Percentiles rank a stretch among this genome's conserved stretches.
phyloP scores from a whole-genome alignment of 2,329 filamentous ascomycete species.

The Pleoardoris graminearum region DNA sequence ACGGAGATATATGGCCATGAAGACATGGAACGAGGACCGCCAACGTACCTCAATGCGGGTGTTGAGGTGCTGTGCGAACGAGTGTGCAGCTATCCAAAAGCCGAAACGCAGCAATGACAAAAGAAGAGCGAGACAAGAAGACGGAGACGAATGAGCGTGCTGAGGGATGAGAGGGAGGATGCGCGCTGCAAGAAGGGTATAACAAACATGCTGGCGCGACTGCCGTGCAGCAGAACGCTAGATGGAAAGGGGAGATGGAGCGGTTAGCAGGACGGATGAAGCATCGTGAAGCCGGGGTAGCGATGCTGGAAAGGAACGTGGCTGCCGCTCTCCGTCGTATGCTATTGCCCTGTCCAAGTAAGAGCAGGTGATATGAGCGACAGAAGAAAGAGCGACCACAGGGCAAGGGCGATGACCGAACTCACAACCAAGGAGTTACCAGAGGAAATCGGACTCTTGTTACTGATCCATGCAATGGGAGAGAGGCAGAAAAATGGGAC shows the following conservation, averaged over 20 bases:
- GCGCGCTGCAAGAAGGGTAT: constrained; percentile 24
- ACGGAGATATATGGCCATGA: not conserved
- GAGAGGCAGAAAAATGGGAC: not conserved
- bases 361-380: not conserved
- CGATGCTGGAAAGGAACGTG: not conserved
- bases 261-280: constrained; percentile 10
- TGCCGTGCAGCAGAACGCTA: constrained; percentile 17
- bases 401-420: not conserved
- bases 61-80: constrained; percentile 31
- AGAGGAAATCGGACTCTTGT: no score
- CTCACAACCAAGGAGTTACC: no score
- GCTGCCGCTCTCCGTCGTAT: not conserved
- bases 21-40: not conserved
- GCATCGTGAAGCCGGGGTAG: not conserved
- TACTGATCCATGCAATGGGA: not conserved
- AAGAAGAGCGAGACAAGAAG: constrained; percentile 44
- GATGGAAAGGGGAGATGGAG: constrained; percentile 19
- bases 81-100: constrained; percentile 46
- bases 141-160: constrained; percentile 46
- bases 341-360: not conserved
- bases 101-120: constrained; percentile 42
- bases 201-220: constrained; percentile 26
- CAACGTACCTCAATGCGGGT: constrained; percentile 38
- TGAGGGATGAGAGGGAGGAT: constrained; percentile 19
- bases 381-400: not conserved